Evolutionary conservation across 306 rosid species (phyloP).

Genomic region (Canavalia gladiata): DNA sequence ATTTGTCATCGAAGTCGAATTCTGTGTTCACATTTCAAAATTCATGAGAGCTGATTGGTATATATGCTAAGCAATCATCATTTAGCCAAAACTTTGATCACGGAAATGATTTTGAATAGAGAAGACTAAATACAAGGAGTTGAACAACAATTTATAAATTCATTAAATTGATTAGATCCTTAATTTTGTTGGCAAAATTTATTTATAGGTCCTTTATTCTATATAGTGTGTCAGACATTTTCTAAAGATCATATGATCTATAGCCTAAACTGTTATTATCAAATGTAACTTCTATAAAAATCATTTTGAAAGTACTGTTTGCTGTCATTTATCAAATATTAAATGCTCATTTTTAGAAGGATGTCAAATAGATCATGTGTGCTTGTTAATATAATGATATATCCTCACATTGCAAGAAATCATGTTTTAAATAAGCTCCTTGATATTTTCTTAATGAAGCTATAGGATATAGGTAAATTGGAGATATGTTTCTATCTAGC

Average conservation of each 20-base stretch:
- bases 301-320: not conserved
- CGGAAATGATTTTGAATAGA: not conserved
- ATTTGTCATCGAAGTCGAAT: slow-evolving; percentile 51
- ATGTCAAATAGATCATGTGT: slow-evolving; percentile 7
- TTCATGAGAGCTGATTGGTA: not conserved
- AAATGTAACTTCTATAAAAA: not conserved
- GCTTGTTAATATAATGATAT: not conserved
- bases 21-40: slow-evolving; percentile 37
- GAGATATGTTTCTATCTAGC: slow-evolving; percentile 12
- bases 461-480: slow-evolving; percentile 1
- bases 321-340: not conserved
- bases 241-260: not conserved
- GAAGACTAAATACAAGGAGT: not conserved
- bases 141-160: not conserved
- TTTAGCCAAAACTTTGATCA: not conserved
- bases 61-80: not conserved
- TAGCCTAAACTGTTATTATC: not conserved
- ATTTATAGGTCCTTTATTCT: not conserved
- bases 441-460: not conserved
- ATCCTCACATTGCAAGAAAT: not conserved
- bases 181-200: not conserved
- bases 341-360: not conserved
- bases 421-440: not conserved
- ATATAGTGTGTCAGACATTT: not conserved
- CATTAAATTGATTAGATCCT: not conserved